These are phyloP conservation scores for Cyclaneusma minus DNA, from an alignment of 2,329 filamentous ascomycete species.

Conservation along the genomic window DNA sequence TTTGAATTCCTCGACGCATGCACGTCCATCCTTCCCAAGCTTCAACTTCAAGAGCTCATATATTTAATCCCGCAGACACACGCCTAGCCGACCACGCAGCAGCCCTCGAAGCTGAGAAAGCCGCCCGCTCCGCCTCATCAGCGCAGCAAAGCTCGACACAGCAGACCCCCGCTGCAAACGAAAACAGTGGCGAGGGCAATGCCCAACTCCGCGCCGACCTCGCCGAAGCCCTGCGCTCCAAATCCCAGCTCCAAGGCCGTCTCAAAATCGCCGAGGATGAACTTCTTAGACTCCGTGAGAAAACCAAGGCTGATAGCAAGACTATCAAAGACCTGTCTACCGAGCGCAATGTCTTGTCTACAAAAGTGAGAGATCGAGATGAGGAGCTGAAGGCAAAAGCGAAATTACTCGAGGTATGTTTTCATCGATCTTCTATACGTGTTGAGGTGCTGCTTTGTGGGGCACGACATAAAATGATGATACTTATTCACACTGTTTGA, in stretches of 20 bases:
- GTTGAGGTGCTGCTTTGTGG: constrained; percentile 1
- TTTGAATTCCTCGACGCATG: constrained; percentile 34
- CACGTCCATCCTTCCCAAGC: constrained; percentile 2
- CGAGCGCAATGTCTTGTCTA: constrained; percentile 44
- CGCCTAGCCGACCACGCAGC: constrained; percentile 52
- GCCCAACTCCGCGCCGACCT: constrained; percentile 52
- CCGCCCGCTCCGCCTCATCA: constrained; percentile 17
- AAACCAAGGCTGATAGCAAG: constrained; percentile 41
- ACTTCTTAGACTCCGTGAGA: constrained; percentile 43
- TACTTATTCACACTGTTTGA: constrained; percentile 1
- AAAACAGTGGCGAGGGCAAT: constrained; percentile 15
- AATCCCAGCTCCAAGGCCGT: constrained; percentile 48
- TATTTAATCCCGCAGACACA: constrained; percentile 32
- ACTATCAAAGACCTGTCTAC: constrained; percentile 45
- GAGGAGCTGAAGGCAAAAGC: constrained; percentile 76
- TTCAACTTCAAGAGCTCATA: constrained; percentile 2
- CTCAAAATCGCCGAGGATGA: constrained; percentile 48
- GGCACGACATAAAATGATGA: constrained; percentile 4
- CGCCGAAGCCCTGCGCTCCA: constrained; percentile 60
- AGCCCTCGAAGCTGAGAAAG: constrained; percentile 42
- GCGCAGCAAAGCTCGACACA: neutral
- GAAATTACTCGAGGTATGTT: constrained; percentile 57
- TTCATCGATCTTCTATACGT: constrained; percentile 4
- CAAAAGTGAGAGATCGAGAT: constrained; percentile 62
- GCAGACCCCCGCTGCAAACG: constrained; percentile 12